Conservation (phyloP, 768 basidiomycete species). For the Artomyces pyxidatus region DNA sequence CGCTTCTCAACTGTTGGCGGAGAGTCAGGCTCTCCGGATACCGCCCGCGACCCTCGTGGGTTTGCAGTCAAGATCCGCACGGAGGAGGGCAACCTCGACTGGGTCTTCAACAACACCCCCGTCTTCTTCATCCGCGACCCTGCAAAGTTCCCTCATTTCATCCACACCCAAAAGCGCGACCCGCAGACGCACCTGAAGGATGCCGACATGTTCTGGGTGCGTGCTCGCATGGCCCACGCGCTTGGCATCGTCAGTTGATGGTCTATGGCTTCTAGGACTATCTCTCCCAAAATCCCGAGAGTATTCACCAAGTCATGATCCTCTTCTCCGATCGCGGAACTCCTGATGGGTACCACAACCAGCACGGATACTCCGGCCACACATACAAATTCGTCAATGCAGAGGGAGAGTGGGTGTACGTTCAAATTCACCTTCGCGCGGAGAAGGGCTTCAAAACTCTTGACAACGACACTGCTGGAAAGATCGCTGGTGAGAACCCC, state of each 20-base stretch:
- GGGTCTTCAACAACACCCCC: slow-evolving; percentile 90
- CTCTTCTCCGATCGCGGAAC: slow-evolving; percentile 94
- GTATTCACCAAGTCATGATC: slow-evolving; percentile 84
- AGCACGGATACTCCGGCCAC: slow-evolving; percentile 94
- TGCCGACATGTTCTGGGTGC: slow-evolving; percentile 76
- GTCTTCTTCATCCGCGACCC: slow-evolving; percentile 87
- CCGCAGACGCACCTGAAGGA: slow-evolving; percentile 91
- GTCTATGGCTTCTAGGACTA: slow-evolving; percentile 58
- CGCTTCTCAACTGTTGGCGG: slow-evolving; percentile 95
- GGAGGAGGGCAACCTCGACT: slow-evolving; percentile 86
- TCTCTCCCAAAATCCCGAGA: slow-evolving; percentile 80
- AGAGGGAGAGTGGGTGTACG: slow-evolving; percentile 79
- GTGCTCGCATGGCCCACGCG: slow-evolving; percentile 5
- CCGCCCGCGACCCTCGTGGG: slow-evolving; percentile 89
- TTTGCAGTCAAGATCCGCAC: slow-evolving; percentile 89
- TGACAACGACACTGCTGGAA: slow-evolving; percentile 53
- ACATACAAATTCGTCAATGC: slow-evolving; percentile 83
- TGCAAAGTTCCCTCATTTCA: slow-evolving; percentile 88
- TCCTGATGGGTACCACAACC: slow-evolving; percentile 77
- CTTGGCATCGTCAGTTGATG: not conserved
- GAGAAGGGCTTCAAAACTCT: slow-evolving; percentile 84
- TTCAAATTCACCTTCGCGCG: slow-evolving; percentile 74
- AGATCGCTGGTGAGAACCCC: slow-evolving; percentile 65
- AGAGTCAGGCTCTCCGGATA: slow-evolving; percentile 81
- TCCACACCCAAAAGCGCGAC: slow-evolving; percentile 88